A percentile compares a stretch with the other conserved stretches of the same genome.
These are phyloP conservation scores for Emmonsia crescens DNA, from an alignment of 2,329 filamentous ascomycete species.

Conservation along the genomic window DNA sequence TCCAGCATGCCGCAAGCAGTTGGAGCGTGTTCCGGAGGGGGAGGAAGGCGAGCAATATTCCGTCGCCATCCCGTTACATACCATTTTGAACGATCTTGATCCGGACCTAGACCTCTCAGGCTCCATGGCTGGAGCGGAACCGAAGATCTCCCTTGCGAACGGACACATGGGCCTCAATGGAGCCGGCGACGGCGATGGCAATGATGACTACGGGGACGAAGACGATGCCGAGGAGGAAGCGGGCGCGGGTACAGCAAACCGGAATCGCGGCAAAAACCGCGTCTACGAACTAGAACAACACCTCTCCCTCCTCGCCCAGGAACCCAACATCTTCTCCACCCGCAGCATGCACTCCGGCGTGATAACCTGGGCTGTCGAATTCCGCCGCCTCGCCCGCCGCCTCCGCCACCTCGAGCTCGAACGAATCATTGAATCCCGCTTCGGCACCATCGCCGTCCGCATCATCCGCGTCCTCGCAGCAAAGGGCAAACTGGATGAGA, in stretches of 20 bases:
- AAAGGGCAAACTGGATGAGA: slow-evolving; percentile 92
- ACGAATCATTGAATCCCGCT: slow-evolving; percentile 64
- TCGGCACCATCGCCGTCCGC: slow-evolving; percentile 65
- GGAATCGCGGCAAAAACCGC: slow-evolving; percentile 27
- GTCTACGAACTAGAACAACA: slow-evolving; percentile 30
- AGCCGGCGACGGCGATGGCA: slow-evolving; percentile 38
- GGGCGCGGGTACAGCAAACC: slow-evolving; percentile 40
- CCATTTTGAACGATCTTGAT: slow-evolving; percentile 28
- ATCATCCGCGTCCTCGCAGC: slow-evolving; percentile 75
- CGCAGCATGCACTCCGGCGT: slow-evolving; percentile 38
- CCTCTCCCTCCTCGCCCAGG: slow-evolving; percentile 40
- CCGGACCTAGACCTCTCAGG: slow-evolving; percentile 27
- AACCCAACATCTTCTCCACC: slow-evolving; percentile 29
- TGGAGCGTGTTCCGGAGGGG: slow-evolving; percentile 30
- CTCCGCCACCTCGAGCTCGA: slow-evolving; percentile 72
- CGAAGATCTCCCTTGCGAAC: slow-evolving; percentile 18
- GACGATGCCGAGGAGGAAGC: slow-evolving; percentile 37
- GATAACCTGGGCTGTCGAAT: slow-evolving; percentile 76
- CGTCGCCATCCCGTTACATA: slow-evolving; percentile 24
- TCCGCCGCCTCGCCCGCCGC: slow-evolving; percentile 57
- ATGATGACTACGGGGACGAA: slow-evolving; percentile 38
- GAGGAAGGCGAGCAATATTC: slow-evolving; percentile 33
- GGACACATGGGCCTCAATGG: slow-evolving; percentile 34
- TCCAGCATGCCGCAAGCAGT: slow-evolving; percentile 48
- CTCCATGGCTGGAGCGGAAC: slow-evolving; percentile 25